Percentiles rank a stretch among this genome's conserved stretches.
phyloP scores from a whole-genome alignment of 139 green algal species.

The Spirogloea muscicola region DNA sequence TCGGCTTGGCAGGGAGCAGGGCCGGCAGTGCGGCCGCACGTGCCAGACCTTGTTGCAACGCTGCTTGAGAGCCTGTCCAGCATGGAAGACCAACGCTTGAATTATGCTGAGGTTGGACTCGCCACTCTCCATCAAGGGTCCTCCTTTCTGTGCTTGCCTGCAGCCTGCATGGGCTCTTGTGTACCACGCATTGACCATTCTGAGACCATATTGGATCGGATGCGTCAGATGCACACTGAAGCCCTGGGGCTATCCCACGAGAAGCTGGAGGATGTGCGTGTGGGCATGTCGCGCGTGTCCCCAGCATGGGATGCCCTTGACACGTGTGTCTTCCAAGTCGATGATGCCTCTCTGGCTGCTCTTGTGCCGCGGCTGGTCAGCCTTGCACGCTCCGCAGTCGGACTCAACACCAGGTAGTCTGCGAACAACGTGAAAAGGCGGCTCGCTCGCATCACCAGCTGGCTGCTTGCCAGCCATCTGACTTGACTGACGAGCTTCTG shows the following conservation, averaged over 20 bases:
- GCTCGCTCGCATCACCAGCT: slow-evolving; percentile 68
- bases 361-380: slow-evolving; percentile 48
- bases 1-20: slow-evolving; percentile 14
- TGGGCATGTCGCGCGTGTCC: slow-evolving; percentile 51
- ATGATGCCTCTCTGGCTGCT: slow-evolving; percentile 52
- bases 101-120: slow-evolving; percentile 83
- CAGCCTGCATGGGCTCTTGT: no score
- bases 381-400: slow-evolving; percentile 37
- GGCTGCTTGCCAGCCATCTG: background rate
- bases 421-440: no score
- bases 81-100: slow-evolving; percentile 72
- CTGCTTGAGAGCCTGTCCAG: slow-evolving; percentile 81
- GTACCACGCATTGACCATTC: no score
- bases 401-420: slow-evolving; percentile 59
- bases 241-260: slow-evolving; percentile 45
- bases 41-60: slow-evolving; percentile 59
- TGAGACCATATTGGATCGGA: no score
- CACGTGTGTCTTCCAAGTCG: slow-evolving; percentile 51
- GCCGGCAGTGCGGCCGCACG: slow-evolving; percentile 28
- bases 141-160: no score
- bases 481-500: background rate
- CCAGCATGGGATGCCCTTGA: slow-evolving; percentile 71
- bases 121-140: no score
- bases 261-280: slow-evolving; percentile 60
- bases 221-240: slow-evolving; percentile 12